Conservation (phyloP, 345 rosid species). For the Microcos paniculata region DNA sequence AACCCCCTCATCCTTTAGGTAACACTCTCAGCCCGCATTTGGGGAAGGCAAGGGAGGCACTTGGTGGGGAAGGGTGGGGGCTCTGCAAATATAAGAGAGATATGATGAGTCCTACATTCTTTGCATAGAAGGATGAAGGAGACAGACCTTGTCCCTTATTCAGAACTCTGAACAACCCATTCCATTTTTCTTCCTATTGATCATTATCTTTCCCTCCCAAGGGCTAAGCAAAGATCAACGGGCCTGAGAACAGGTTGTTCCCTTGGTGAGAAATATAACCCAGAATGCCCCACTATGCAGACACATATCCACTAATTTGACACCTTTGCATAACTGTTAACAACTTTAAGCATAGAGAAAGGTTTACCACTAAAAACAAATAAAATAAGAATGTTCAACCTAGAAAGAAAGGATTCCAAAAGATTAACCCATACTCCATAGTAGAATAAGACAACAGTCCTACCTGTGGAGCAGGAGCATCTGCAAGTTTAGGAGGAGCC, state of each 20-base stretch:
- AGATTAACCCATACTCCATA: neutral
- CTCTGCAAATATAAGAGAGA: neutral
- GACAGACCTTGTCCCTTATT: neutral
- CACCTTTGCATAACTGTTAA: neutral
- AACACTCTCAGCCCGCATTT: neutral
- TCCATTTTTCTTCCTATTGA: neutral
- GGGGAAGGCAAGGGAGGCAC: too few relatives aligned
- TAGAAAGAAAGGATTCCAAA: neutral
- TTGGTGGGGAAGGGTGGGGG: neutral
- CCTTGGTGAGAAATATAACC: neutral
- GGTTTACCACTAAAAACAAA: neutral
- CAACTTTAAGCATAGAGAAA: neutral
- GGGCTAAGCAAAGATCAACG: neutral
- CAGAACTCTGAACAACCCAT: neutral
- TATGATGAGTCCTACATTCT: neutral
- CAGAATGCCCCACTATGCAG: neutral
- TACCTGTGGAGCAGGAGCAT: conserved; percentile 51
- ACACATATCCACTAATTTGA: neutral
- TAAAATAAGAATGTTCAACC: neutral
- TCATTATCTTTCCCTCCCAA: neutral
- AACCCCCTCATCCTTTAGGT: neutral
- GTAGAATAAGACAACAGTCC: conserved; percentile 10
- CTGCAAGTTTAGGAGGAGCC: conserved; percentile 41
- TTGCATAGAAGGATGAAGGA: neutral
- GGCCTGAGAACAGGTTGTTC: neutral